Base-by-base conservation (phyloP, 306 rosid species). In the Carpinus viminea region DNA sequence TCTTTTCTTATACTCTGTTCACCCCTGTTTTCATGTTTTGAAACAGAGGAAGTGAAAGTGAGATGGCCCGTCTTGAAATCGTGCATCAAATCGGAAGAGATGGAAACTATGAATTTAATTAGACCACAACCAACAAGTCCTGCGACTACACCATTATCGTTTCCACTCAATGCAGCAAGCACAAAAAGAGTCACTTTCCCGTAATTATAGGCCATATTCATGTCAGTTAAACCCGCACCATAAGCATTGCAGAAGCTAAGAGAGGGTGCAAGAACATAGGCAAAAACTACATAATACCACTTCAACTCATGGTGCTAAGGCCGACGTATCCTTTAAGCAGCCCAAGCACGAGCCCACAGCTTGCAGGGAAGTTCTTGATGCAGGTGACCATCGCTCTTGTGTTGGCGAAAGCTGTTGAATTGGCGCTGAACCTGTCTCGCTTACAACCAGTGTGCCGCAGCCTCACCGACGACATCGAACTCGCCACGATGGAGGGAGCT, bases 231-330 rank as follows among this genome's bases (percentile, higher is more conserved):
- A 64, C 99, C 99, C 2, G 99, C 98, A 0, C 99, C 99, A 21
- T 96, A 96, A 45, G 99, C 99, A 75, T 96, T 96, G 89, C 99
- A 96, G 90, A 96, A 96, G 86, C 99, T 86, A 2, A 96, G 97
- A 60, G 97, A 88, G 2, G 99, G 99, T 0, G 98, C 99, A 10
- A 91, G 82, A 46, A 87, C 46, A 76, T 96, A 96, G 62, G 99
- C 97, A 4, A 90, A 85, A 13, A 89, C 89, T 68, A 93, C 93
- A 57, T 78, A 96, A 50, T 96, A 91, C 99, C 99, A 96, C 81
- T 96, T 93, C 81, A 96, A 68, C 80, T 85, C 87, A 9, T n/a
- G n/a, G n/a, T n/a, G n/a, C n/a, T n/a, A n/a, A n/a, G n/a, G n/a
- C n/a, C n/a, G n/a, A n/a, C n/a, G n/a, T n/a, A n/a, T n/a, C n/a